Base-by-base conservation (phyloP, 805 yeast species). In the Saccharomycopsis babjevae region DNA sequence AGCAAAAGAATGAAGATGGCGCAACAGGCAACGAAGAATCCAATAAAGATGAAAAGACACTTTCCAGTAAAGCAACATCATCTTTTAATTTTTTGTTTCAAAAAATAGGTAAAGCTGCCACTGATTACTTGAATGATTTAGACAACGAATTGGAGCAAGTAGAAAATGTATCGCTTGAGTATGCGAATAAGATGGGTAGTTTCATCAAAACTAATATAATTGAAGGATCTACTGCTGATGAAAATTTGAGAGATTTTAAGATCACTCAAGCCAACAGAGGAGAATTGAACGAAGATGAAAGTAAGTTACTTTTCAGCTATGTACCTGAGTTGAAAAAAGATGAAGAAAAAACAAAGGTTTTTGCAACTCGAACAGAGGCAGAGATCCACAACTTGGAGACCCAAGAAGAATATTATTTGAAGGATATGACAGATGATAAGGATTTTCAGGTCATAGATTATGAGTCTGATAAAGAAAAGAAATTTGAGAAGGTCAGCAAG, bases 91-190 rank as follows among this genome's bases (percentile, higher is more conserved):
- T 46, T 46, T 46, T 68, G 71, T 67, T 76, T 50, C 61, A 64
- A n/a, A 68, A 68, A 43, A 65, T 68, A 63, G 72, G 70, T 65
- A 68, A 62, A 50, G 72, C 55, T 61, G 84, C 91, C 7, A 89
- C 87, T 66, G 78, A 77, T 55, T 82, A 80, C 58, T 75, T 91
- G 57, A 92, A 89, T 64, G 80, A 82, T 7, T 77, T 92, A 63
- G 97, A 91, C 70, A 74, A 81, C 65, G 85, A 84, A 66, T 76
- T 92, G 55, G 96, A 88, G 66, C 76, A 77, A 59, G 84, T 89
- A 7, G 97, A 92, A 70, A 80, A 79, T 58, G 72, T 78, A 38
- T 92, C 96, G 0, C 81, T 85, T 0, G 75, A 75, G n/a, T 83
- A 81, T 67, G 82, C 83, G 18, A 70, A 74, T 50, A 82, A 78